Percentiles rank a stretch among this genome's conserved stretches.
phyloP scores from a whole-genome alignment of 768 basidiomycete genomes.

The Sistotremastrum niveocremeum region DNA sequence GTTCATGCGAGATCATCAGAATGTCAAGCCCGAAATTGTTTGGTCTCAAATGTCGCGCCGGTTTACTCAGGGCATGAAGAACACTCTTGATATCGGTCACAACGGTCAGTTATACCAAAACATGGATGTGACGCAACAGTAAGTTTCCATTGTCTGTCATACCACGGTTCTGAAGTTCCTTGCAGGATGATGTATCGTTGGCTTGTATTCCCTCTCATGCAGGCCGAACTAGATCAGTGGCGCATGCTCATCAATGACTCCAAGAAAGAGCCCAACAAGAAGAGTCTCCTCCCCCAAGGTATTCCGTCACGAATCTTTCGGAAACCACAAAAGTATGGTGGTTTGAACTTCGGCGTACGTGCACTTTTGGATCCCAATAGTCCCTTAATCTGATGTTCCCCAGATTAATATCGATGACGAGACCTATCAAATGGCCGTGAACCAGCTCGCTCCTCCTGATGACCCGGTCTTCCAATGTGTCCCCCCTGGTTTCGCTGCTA shows the following conservation, averaged over 20 bases:
- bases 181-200: conserved; percentile 27
- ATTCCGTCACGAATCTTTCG: conserved; percentile 21
- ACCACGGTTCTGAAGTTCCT: not conserved
- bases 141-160: no score
- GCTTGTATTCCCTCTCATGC: conserved; percentile 28
- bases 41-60: conserved; percentile 16
- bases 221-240: conserved; percentile 23
- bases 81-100: conserved; percentile 19
- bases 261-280: conserved; percentile 12
- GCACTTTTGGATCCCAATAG: no score
- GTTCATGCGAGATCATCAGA: conserved; percentile 15
- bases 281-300: conserved; percentile 28
- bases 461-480: no score
- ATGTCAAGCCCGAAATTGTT: conserved; percentile 15
- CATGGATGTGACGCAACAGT: conserved; percentile 9
- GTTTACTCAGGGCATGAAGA: conserved; percentile 25
- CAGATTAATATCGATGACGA: no score
- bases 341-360: conserved; percentile 22
- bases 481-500: no score
- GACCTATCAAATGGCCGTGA: no score
- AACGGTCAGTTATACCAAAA: conserved; percentile 6
- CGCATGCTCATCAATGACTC: conserved; percentile 11
- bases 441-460: no score
- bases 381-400: no score
- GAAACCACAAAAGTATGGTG: conserved; percentile 15